Evolutionary conservation across 1,139 yeast genomes (phyloP).

Genomic region (Magnusiomyces tetraspermus): DNA sequence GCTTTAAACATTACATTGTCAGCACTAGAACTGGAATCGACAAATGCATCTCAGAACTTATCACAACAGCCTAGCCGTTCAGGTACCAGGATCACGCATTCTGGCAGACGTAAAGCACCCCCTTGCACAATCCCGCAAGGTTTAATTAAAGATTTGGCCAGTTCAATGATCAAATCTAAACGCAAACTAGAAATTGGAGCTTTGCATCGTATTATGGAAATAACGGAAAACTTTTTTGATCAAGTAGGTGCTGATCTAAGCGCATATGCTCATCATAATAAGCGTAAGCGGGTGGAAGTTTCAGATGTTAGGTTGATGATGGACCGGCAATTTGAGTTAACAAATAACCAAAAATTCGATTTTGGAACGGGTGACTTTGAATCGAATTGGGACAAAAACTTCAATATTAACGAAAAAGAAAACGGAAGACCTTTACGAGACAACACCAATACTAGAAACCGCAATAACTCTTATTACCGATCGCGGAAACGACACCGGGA

Average conservation of each 20-base stretch:
- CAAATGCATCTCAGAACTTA: neutral
- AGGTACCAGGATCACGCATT: neutral
- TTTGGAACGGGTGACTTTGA: neutral
- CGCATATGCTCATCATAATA: constrained; percentile 27
- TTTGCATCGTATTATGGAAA: constrained; percentile 22
- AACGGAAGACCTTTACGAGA: neutral
- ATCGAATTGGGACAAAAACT: neutral
- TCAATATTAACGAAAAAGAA: neutral
- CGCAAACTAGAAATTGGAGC: constrained; percentile 20
- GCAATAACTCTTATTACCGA: neutral
- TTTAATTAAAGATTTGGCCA: constrained; percentile 21
- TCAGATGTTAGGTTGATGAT: constrained; percentile 26
- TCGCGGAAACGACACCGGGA: neutral
- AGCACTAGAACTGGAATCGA: neutral
- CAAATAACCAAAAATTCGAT: neutral
- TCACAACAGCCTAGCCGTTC: neutral
- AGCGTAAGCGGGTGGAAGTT: constrained; percentile 25
- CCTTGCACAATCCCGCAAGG: constrained; percentile 21
- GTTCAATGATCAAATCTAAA: constrained; percentile 15
- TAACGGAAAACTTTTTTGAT: constrained; percentile 25
- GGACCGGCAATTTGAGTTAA: constrained; percentile 22
- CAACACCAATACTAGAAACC: neutral
- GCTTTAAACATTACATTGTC: neutral
- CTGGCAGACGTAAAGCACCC: constrained; percentile 5
- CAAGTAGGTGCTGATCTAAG: constrained; percentile 24